Conservation (phyloP, 345 rosid genomes). For the Salix udensis region DNA sequence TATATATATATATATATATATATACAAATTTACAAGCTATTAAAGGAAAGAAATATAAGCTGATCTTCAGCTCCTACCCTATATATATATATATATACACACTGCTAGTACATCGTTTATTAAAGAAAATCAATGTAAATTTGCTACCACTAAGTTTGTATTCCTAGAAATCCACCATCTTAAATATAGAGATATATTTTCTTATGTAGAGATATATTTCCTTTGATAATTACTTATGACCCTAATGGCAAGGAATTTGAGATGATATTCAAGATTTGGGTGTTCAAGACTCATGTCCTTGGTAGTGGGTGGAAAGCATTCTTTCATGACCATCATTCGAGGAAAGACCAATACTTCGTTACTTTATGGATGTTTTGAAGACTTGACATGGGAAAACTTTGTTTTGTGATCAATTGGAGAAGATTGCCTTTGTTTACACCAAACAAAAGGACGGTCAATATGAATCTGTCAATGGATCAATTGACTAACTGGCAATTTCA, state of each 20-base stretch:
- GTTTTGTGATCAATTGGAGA: background rate
- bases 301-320: slow-evolving; percentile 8
- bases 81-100: too few species aligned
- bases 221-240: background rate
- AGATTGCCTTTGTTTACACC: background rate
- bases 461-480: background rate
- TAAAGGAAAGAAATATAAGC: too few species aligned
- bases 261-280: slow-evolving; percentile 8
- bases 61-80: too few species aligned
- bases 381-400: background rate
- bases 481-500: too few species aligned
- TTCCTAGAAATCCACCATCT: too few species aligned
- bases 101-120: too few species aligned
- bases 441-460: background rate
- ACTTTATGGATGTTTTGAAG: slow-evolving; percentile 10
- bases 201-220: too few species aligned
- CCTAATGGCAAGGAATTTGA: background rate
- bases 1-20: too few species aligned
- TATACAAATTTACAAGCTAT: too few species aligned
- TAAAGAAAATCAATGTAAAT: too few species aligned
- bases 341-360: background rate
- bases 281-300: background rate
- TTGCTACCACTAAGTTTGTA: too few species aligned
- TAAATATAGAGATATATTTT: too few species aligned
- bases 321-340: background rate